These are phyloP conservation scores for Selaginella tamariscina DNA, from an alignment of 75 land plant genomes.

Conservation along the genomic window DNA sequence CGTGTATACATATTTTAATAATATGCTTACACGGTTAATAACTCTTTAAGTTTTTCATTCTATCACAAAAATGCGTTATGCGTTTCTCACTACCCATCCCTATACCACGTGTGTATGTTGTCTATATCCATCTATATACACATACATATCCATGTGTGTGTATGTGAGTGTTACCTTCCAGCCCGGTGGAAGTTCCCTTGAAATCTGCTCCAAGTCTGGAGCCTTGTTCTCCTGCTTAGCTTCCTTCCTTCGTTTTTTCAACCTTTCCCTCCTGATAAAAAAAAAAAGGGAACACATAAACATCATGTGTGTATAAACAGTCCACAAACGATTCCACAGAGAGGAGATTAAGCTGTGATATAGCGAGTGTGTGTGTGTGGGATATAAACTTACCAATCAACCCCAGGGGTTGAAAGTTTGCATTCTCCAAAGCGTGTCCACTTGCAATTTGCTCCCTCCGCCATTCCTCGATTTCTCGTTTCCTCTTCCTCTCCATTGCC, in stretches of 20 bases:
- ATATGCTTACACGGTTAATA: too few species aligned
- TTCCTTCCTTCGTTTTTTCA: slow-evolving; percentile 56
- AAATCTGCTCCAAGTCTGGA: slow-evolving; percentile 43
- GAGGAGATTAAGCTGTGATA: too few species aligned
- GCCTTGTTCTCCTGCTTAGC: slow-evolving; percentile 15
- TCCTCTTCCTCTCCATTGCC: slow-evolving; percentile 57
- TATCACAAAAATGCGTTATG: too few species aligned
- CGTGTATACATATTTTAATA: too few species aligned
- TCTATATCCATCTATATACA: background rate
- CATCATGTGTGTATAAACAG: too few species aligned
- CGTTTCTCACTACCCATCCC: too few species aligned
- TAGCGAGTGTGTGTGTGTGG: too few species aligned
- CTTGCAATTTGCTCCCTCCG: slow-evolving; percentile 69
- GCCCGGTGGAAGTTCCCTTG: slow-evolving; percentile 66
- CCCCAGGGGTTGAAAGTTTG: slow-evolving; percentile 89
- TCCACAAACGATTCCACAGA: too few species aligned
- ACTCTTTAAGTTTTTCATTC: too few species aligned
- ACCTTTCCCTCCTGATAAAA: slow-evolving; percentile 66
- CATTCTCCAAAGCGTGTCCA: slow-evolving; percentile 92
- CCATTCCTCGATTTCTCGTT: slow-evolving; percentile 96
- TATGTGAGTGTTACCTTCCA: slow-evolving; percentile 67
- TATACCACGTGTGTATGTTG: background rate
- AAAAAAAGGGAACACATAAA: background rate
- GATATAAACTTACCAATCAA: slow-evolving; percentile 71
- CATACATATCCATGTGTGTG: too few species aligned